Percentiles rank a stretch among this genome's conserved stretches.
Evolutionary conservation across 495 filamentous ascomycete species (phyloP).

Genomic region (Thozetella sp.): DNA sequence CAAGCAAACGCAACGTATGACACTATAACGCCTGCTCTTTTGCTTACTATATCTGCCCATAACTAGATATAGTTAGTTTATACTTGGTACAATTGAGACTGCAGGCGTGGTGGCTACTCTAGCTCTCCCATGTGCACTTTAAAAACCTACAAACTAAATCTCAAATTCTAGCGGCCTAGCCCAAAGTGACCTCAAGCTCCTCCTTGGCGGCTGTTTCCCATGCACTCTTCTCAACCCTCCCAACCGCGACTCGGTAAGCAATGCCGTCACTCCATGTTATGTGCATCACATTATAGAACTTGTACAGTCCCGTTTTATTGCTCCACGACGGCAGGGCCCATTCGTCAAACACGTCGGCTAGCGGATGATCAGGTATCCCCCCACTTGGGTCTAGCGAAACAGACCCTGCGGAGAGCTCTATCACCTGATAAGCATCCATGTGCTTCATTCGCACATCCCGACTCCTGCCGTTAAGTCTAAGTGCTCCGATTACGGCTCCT

Average conservation of each 20-base stretch:
- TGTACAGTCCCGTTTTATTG: conserved; percentile 7
- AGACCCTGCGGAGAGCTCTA: conserved; percentile 13
- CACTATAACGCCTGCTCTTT: no score
- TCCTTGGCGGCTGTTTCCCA: conserved; percentile 14
- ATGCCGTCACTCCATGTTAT: conserved; percentile 15
- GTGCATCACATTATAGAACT: conserved; percentile 24
- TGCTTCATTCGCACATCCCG: neutral
- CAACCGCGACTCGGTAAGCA: conserved; percentile 19
- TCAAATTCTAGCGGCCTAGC: no score
- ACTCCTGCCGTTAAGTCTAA: conserved; percentile 9
- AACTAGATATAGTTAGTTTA: no score
- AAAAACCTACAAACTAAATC: no score
- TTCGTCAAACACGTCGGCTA: conserved; percentile 19
- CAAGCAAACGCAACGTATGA: no score
- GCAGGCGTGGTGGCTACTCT: no score
- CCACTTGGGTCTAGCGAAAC: neutral
- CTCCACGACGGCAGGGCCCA: conserved; percentile 10
- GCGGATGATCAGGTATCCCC: conserved; percentile 2
- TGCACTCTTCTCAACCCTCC: conserved; percentile 13
- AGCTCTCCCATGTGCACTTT: no score
- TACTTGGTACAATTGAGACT: no score
- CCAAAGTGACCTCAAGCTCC: conserved; percentile 12
- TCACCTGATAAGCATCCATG: conserved; percentile 3
- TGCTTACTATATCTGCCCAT: no score
- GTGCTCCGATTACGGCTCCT: conserved; percentile 2